These are phyloP conservation scores for Termitomyces sp. DNA, from an alignment of 768 basidiomycete genomes.

Conservation along the genomic window DNA sequence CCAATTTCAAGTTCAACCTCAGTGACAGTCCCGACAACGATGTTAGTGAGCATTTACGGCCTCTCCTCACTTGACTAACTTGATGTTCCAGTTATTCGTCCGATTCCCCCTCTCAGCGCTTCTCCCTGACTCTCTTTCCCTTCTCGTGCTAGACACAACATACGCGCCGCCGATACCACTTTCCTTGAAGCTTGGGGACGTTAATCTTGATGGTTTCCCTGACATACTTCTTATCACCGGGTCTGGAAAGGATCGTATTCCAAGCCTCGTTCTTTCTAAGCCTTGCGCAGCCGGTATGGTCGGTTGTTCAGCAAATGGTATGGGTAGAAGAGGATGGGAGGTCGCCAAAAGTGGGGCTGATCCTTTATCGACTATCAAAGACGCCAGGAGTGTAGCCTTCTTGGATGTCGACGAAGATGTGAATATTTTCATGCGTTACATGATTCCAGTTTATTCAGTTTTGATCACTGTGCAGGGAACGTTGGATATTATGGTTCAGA, in stretches of 20 bases:
- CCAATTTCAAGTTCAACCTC: slow-evolving; percentile 74
- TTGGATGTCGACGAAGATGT: slow-evolving; percentile 96
- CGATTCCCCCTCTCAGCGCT: slow-evolving; percentile 61
- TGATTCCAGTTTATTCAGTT: neutral
- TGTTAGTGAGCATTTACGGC: slow-evolving; percentile 26
- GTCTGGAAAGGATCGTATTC: slow-evolving; percentile 39
- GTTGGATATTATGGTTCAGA: slow-evolving; percentile 88
- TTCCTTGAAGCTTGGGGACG: slow-evolving; percentile 81
- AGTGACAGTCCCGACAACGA: slow-evolving; percentile 42
- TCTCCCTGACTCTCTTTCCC: slow-evolving; percentile 45
- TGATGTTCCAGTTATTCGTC: slow-evolving; percentile 47
- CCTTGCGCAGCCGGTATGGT: slow-evolving; percentile 49
- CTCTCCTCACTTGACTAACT: neutral
- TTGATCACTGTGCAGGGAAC: slow-evolving; percentile 52
- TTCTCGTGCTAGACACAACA: slow-evolving; percentile 69
- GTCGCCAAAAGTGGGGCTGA: slow-evolving; percentile 50
- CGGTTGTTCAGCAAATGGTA: slow-evolving; percentile 51
- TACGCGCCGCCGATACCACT: slow-evolving; percentile 67
- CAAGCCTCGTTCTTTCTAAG: slow-evolving; percentile 59
- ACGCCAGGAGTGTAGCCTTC: slow-evolving; percentile 76
- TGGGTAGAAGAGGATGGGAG: slow-evolving; percentile 63
- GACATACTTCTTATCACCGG: slow-evolving; percentile 68
- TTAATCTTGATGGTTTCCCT: slow-evolving; percentile 91
- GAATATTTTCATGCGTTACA: slow-evolving; percentile 24
- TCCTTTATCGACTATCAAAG: slow-evolving; percentile 59